phyloP scores from a whole-genome alignment of 768 basidiomycete genomes.

The Suillus fuscotomentosus region DNA sequence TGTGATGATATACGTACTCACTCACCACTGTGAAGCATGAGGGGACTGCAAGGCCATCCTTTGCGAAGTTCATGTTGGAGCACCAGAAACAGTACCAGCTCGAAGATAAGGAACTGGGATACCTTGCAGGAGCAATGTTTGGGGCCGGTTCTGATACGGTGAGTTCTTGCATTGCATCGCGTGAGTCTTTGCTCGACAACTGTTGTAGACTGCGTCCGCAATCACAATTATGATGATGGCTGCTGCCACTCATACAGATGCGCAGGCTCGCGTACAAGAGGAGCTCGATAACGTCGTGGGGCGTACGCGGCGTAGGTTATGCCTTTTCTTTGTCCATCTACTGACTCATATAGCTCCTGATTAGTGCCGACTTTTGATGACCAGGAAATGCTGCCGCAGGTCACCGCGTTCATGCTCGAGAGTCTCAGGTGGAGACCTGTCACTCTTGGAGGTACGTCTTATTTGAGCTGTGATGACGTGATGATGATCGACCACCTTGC shows the following conservation, averaged over 20 bases:
- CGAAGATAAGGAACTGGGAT: slow-evolving; percentile 35
- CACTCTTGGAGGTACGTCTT: slow-evolving; percentile 22
- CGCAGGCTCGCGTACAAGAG: slow-evolving; percentile 48
- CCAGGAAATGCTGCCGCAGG: slow-evolving; percentile 31
- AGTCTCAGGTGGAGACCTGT: slow-evolving; percentile 38
- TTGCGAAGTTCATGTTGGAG: slow-evolving; percentile 37
- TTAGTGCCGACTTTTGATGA: slow-evolving; percentile 39
- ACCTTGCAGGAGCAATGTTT: slow-evolving; percentile 42
- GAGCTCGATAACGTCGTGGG: slow-evolving; percentile 55
- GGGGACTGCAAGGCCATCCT: slow-evolving; percentile 28
- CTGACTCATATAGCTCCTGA: background rate
- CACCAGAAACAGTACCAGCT: slow-evolving; percentile 31
- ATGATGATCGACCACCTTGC: slow-evolving; percentile 8
- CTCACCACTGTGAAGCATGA: slow-evolving; percentile 16
- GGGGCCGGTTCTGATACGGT: slow-evolving; percentile 43
- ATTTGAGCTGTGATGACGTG: background rate
- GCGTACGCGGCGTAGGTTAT: slow-evolving; percentile 23
- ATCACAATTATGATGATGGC: slow-evolving; percentile 57
- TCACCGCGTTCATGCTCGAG: slow-evolving; percentile 38
- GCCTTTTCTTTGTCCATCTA: background rate
- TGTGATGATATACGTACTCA: no score
- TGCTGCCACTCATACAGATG: slow-evolving; percentile 48
- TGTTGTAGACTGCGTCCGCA: slow-evolving; percentile 37
- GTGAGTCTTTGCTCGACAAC: background rate
- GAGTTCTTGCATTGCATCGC: slow-evolving; percentile 6